Conservation (phyloP, 2,329 filamentous ascomycete genomes). For the Arachnomyces sp. region DNA sequence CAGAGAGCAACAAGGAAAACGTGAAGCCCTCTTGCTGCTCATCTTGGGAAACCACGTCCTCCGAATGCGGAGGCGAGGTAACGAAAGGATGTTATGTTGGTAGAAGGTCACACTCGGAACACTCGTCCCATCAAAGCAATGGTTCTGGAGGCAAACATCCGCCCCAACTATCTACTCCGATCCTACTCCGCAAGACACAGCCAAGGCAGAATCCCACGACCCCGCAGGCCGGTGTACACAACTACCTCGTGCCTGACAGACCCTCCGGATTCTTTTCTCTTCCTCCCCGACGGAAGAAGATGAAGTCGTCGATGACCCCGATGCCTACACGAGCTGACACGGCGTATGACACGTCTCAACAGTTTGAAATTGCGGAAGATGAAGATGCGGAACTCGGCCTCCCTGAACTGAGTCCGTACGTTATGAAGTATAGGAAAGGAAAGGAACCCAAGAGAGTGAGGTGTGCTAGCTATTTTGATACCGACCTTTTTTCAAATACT, state of each 20-base stretch:
- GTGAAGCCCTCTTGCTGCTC: background rate
- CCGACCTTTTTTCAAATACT: conserved; percentile 6
- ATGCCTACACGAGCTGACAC: background rate
- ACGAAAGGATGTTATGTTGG: background rate
- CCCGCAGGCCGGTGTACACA: background rate
- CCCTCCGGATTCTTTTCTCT: background rate
- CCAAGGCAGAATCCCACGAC: background rate
- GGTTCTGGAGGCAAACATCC: background rate
- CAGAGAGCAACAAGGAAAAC: conserved; percentile 1
- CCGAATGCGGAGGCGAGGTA: no score
- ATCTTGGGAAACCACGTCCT: no score
- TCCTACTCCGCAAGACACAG: conserved; percentile 3
- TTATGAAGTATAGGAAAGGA: conserved; percentile 10
- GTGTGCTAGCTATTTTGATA: conserved; percentile 10
- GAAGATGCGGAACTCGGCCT: background rate
- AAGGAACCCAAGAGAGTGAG: conserved; percentile 7
- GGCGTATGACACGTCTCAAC: background rate
- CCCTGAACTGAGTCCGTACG: conserved; percentile 8
- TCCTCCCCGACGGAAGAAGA: conserved; percentile 2
- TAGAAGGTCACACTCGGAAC: background rate
- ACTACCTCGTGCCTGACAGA: background rate
- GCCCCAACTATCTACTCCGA: background rate
- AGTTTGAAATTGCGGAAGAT: conserved; percentile 3
- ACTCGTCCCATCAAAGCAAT: background rate
- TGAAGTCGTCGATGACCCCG: background rate